Percentiles rank a stretch among this genome's conserved stretches.
These are phyloP conservation scores for Plasmodium vivax DNA, from an alignment of 169 alveolate genomes.

Conservation along the genomic window DNA sequence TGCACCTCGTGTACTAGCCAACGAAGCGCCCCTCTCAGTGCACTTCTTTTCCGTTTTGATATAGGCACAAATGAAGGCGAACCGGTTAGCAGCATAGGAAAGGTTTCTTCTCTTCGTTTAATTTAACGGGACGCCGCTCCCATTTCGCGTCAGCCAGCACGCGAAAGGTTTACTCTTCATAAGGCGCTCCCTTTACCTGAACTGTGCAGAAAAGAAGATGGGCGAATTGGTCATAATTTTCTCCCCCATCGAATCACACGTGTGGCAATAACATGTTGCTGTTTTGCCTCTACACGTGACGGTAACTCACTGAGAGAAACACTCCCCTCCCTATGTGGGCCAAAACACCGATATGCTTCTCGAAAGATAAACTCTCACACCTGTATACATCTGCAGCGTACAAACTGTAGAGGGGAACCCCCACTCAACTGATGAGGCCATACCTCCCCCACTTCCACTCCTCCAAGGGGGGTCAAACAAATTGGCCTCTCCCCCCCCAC, in stretches of 20 bases:
- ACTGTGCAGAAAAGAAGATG: not conserved
- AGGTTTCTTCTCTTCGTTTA: not conserved
- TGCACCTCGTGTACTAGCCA: not conserved
- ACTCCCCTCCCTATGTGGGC: not conserved
- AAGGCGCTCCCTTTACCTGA: not conserved
- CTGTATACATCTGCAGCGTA: not conserved
- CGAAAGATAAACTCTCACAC: not conserved
- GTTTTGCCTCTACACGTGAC: not conserved
- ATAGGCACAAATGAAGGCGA: not conserved
- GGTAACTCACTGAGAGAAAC: not conserved
- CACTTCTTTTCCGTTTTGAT: not conserved
- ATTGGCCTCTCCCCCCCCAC: not conserved
- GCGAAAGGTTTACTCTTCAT: not conserved
- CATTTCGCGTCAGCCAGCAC: not conserved
- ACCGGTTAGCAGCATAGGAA: not conserved
- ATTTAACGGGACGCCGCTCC: not conserved
- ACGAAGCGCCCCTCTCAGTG: not conserved
- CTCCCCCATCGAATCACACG: not conserved
- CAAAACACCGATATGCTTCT: not conserved
- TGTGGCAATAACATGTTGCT: not conserved
- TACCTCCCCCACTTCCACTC: not conserved
- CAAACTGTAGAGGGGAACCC: not conserved
- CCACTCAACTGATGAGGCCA: not conserved
- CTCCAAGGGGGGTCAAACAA: not conserved
- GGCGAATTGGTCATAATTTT: not conserved